Percentiles rank a stretch among this genome's conserved stretches.
phyloP scores from a whole-genome alignment of 2,329 filamentous ascomycete species.

The Colletotrichum lentis region DNA sequence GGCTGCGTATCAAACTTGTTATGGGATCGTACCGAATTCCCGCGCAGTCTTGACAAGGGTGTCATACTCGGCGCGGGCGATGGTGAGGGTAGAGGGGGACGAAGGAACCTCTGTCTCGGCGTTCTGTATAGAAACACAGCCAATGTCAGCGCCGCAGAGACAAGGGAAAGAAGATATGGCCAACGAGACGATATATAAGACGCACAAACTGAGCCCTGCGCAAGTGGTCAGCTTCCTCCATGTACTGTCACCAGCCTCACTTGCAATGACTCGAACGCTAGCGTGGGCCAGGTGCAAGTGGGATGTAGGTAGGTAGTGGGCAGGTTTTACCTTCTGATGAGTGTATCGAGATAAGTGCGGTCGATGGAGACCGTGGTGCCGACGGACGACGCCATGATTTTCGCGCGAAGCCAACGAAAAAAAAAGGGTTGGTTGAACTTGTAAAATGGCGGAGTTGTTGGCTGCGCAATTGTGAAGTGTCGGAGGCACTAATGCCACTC shows the following conservation, averaged over 20 bases:
- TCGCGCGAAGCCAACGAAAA: not conserved
- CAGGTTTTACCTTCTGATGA: conserved; percentile 65
- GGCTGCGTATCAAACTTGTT: not conserved
- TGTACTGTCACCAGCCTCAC: not conserved
- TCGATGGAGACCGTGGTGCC: conserved; percentile 54
- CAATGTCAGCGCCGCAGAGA: conserved; percentile 3
- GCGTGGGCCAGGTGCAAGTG: not conserved
- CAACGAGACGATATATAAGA: conserved; percentile 6
- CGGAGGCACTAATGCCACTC: not conserved
- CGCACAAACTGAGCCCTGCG: conserved; percentile 45
- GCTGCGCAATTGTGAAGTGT: not conserved
- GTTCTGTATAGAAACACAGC: conserved; percentile 24
- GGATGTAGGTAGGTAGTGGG: conserved; percentile 5
- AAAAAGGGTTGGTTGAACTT: not conserved
- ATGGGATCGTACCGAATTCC: conserved; percentile 61
- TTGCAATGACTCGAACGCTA: not conserved
- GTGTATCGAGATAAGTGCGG: conserved; percentile 67
- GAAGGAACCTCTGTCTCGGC: conserved; percentile 36
- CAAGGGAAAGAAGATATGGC: not conserved
- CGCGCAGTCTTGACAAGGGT: conserved; percentile 59
- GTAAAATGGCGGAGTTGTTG: conserved; percentile 14
- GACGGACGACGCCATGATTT: conserved; percentile 41
- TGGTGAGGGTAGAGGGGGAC: conserved; percentile 55
- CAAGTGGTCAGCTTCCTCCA: conserved; percentile 16
- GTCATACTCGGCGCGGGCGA: conserved; percentile 70